Evolutionary conservation across 441 rosid genomes (phyloP), one percentile per base, ranked within the genome.

Genomic region (Corymbia citriodora): DNA sequence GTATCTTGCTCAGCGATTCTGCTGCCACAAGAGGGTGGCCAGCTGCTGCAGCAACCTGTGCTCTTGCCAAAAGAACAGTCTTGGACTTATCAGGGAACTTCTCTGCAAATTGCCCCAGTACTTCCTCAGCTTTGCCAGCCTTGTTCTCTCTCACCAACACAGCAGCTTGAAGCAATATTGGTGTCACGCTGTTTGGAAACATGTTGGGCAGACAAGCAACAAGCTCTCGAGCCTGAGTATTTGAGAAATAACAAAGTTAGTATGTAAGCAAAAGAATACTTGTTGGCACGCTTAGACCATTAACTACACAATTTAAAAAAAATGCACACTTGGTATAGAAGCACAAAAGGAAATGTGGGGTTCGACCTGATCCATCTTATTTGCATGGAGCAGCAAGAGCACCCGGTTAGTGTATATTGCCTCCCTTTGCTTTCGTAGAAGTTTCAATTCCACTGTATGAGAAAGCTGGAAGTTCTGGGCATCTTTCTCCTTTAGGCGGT

Each of bases 11-110:
- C 87, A 98, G 92, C 59, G 99, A 96, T 88, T 97, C 98, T 7
- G 98, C 99, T 53, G 99, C 98, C 54, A 96, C 93, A 55, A 93
- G 95, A 90, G 93, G 97, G 92, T 94, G 99, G 90, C 95, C 96
- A 87, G 99, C 98, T 29, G 96, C 96, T 16, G 99, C 97, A 90
- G 99, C 97, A 91, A 98, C 91, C 93, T 98, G 99, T 87, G 99
- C 99, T 93, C 97, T 95, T 31, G 99, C 97, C 88, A 98, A 95
- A 92, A 96, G 96, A 92, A 95, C 87, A 89, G 93, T 59, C 94
- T 93, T 94, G 59, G 98, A 95, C 91, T 95, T 96, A 13, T 95
- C 94, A 17, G 97, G 98, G 92, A 92, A 95, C 92, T 94, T 97
- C 91, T 94, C 97, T 3, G 97, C 95, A 90, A 88, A 95, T 89